phyloP scores from a whole-genome alignment of 148 eudicot genomes.

The Camellia lanceoleosa region DNA sequence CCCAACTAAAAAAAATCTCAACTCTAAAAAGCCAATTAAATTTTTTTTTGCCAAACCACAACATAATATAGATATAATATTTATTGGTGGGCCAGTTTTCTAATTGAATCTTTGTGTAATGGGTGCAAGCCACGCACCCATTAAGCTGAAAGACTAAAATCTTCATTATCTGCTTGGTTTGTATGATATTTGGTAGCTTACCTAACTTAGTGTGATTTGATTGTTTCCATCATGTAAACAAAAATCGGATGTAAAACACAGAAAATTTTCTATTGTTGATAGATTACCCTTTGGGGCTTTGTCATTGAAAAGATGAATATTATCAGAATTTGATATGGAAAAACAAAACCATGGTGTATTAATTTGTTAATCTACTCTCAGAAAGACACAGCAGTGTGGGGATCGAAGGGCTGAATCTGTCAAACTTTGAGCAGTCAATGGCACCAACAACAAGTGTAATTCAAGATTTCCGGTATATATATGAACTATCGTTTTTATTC shows the following conservation, averaged over 20 bases:
- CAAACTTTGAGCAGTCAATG: conserved; percentile 51
- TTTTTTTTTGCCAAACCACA: no score
- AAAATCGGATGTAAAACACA: not conserved
- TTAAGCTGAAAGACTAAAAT: not conserved
- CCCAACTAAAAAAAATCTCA: no score
- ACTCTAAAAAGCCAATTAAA: no score
- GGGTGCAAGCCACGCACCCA: conserved; percentile 9
- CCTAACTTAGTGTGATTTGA: conserved; percentile 30
- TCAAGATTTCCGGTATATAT: no score
- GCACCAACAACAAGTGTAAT: conserved; percentile 20
- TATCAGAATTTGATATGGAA: not conserved
- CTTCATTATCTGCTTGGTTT: conserved; percentile 13
- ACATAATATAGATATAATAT: no score
- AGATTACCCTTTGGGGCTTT: not conserved
- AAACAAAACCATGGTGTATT: conserved; percentile 1
- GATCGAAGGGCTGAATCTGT: conserved; percentile 64
- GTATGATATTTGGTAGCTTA: conserved; percentile 34
- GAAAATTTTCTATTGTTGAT: not conserved
- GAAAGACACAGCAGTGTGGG: conserved; percentile 49
- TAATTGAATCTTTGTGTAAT: not conserved
- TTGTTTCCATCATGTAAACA: not conserved
- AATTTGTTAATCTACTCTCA: conserved; percentile 31
- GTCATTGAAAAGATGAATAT: not conserved
- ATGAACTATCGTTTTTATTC: no score
- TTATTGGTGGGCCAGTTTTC: no score